Percentiles rank a stretch among this genome's conserved stretches.
Evolutionary conservation across 306 rosid genomes (phyloP).

Genomic region (Psophocarpus tetragonolobus): DNA sequence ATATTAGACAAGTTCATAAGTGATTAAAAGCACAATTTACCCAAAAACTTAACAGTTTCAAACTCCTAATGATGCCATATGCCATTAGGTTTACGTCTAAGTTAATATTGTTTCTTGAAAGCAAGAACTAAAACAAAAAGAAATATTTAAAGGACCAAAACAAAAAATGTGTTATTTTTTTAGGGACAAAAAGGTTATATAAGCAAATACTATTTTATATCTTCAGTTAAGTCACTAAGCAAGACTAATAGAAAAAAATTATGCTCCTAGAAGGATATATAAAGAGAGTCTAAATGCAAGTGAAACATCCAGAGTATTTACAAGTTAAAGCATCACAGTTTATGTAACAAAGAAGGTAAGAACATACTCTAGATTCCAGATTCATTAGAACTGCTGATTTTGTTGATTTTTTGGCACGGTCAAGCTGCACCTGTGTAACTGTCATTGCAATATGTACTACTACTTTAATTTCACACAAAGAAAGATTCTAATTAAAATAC

Average conservation of each 20-base stretch:
- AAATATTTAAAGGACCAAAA: too few relatives aligned
- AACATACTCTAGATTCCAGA: slow-evolving; percentile 87
- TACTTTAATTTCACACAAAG: neutral
- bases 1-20: too few relatives aligned
- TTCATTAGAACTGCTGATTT: slow-evolving; percentile 96
- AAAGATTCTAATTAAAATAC: slow-evolving; percentile 6
- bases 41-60: too few relatives aligned
- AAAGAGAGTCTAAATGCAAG: slow-evolving; percentile 2
- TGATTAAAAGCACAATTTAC: too few relatives aligned
- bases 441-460: slow-evolving; percentile 34
- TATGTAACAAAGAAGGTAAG: slow-evolving; percentile 16
- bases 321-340: neutral
- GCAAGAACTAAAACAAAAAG: too few relatives aligned
- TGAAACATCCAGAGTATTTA: neutral
- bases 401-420: slow-evolving; percentile 87
- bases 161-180: too few relatives aligned
- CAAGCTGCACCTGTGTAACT: slow-evolving; percentile 80
- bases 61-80: too few relatives aligned
- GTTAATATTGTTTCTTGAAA: too few relatives aligned
- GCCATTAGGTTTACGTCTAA: too few relatives aligned
- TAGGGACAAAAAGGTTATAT: too few relatives aligned
- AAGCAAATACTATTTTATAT: too few relatives aligned
- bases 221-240: neutral
- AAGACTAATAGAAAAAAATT: neutral
- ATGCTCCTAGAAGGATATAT: neutral